phyloP scores from a whole-genome alignment of 352 stramenopile genomes.

The Albugo candida region DNA sequence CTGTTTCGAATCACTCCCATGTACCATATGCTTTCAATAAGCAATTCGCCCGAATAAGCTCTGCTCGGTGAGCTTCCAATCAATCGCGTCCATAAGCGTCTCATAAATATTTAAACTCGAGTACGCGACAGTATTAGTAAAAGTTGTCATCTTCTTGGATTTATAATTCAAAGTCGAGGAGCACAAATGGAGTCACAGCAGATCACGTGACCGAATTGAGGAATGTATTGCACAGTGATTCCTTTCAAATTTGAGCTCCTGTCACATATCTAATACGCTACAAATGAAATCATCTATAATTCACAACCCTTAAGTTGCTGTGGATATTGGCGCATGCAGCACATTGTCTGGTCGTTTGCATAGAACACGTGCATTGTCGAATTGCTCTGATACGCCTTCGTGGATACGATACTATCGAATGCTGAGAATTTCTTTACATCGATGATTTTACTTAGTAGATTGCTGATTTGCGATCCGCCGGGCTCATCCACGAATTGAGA shows the following conservation, averaged over 20 bases:
- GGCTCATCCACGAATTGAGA: background rate
- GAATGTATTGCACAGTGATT: slow-evolving; percentile 74
- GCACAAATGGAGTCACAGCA: slow-evolving; percentile 43
- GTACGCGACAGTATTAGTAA: slow-evolving; percentile 53
- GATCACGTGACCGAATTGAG: slow-evolving; percentile 73
- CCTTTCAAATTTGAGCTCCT: slow-evolving; percentile 41
- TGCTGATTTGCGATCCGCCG: slow-evolving; percentile 23
- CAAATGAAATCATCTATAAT: slow-evolving; percentile 53
- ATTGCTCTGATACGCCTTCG: slow-evolving; percentile 40
- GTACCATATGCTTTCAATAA: too few relatives aligned
- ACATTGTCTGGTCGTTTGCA: slow-evolving; percentile 73
- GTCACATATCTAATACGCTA: slow-evolving; percentile 68
- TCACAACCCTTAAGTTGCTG: background rate
- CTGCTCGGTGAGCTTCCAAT: slow-evolving; percentile 64
- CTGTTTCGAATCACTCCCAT: too few relatives aligned
- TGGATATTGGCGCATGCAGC: background rate
- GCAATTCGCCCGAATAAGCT: too few relatives aligned
- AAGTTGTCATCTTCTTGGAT: slow-evolving; percentile 73
- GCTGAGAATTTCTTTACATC: slow-evolving; percentile 59
- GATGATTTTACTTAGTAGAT: slow-evolving; percentile 66
- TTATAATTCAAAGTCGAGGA: slow-evolving; percentile 69
- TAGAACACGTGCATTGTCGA: slow-evolving; percentile 41
- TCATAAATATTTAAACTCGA: slow-evolving; percentile 10
- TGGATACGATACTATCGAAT: slow-evolving; percentile 43
- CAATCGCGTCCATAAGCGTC: slow-evolving; percentile 53